Evolutionary conservation across 768 basidiomycete species (phyloP).

Genomic region (Mrakia frigida): DNA sequence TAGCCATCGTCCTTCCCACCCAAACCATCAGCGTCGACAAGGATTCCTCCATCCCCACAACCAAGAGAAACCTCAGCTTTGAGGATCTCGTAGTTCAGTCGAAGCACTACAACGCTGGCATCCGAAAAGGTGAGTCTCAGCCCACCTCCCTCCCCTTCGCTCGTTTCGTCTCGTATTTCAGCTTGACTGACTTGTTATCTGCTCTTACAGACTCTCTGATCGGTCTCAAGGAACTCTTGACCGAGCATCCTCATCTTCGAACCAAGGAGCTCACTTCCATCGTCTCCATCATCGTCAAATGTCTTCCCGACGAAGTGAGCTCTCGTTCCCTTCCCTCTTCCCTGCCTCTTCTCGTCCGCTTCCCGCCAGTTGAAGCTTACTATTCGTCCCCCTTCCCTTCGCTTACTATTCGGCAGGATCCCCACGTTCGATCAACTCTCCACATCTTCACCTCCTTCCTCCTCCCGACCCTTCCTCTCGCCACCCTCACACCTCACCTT

Average conservation of each 20-base stretch:
- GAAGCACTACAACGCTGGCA: slow-evolving; percentile 76
- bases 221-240: slow-evolving; percentile 67
- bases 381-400: not conserved
- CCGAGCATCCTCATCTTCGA: slow-evolving; percentile 56
- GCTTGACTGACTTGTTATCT: not conserved
- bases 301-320: slow-evolving; percentile 8
- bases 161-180: too few relatives aligned
- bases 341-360: not conserved
- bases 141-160: not conserved
- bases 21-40: slow-evolving; percentile 68
- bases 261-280: slow-evolving; percentile 54
- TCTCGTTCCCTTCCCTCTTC: not conserved
- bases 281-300: slow-evolving; percentile 16
- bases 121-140: slow-evolving; percentile 59
- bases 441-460: slow-evolving; percentile 22
- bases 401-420: not conserved
- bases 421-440: slow-evolving; percentile 26
- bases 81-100: slow-evolving; percentile 69
- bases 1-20: slow-evolving; percentile 82
- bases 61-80: slow-evolving; percentile 67
- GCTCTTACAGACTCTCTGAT: slow-evolving; percentile 59
- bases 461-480: slow-evolving; percentile 23
- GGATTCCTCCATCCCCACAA: slow-evolving; percentile 59
- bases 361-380: not conserved
- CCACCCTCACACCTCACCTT: slow-evolving; percentile 64